Evolutionary conservation across 1,139 yeast species (phyloP).

Genomic region (Arxiozyma heterogenica): DNA sequence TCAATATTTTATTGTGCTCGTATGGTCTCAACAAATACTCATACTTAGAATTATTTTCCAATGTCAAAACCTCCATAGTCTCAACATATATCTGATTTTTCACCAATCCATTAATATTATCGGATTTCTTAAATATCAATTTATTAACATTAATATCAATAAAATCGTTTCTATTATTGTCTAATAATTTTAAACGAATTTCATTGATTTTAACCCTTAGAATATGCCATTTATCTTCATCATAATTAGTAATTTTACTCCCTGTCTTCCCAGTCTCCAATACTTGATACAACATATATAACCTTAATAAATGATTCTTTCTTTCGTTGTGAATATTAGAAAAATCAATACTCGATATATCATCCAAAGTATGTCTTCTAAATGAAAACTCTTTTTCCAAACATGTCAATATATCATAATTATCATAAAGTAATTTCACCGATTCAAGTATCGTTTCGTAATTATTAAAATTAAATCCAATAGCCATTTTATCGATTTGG

Average conservation of each 20-base stretch:
- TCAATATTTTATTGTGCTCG: not conserved
- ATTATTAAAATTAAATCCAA: slow-evolving; percentile 63
- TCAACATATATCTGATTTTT: slow-evolving; percentile 50
- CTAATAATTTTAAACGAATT: slow-evolving; percentile 62
- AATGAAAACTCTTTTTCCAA: slow-evolving; percentile 37
- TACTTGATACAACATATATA: slow-evolving; percentile 30
- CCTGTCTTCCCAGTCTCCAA: slow-evolving; percentile 23
- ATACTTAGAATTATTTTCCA: slow-evolving; percentile 50
- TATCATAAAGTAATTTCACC: slow-evolving; percentile 47
- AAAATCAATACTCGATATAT: slow-evolving; percentile 29
- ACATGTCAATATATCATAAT: slow-evolving; percentile 38
- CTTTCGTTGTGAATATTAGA: slow-evolving; percentile 26
- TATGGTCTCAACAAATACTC: slow-evolving; percentile 65
- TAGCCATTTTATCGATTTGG: slow-evolving; percentile 53
- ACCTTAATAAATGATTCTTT: slow-evolving; percentile 26
- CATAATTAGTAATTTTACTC: slow-evolving; percentile 19
- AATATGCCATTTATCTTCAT: slow-evolving; percentile 25
- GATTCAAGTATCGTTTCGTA: slow-evolving; percentile 45
- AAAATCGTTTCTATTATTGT: slow-evolving; percentile 42
- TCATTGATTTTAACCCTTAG: slow-evolving; percentile 69
- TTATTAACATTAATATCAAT: slow-evolving; percentile 63
- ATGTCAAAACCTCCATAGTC: slow-evolving; percentile 62
- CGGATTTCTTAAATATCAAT: slow-evolving; percentile 51
- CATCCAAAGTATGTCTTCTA: slow-evolving; percentile 30
- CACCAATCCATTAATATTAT: slow-evolving; percentile 56